Conservation (phyloP, 306 rosid species). For the Ziziphus jujuba region DNA sequence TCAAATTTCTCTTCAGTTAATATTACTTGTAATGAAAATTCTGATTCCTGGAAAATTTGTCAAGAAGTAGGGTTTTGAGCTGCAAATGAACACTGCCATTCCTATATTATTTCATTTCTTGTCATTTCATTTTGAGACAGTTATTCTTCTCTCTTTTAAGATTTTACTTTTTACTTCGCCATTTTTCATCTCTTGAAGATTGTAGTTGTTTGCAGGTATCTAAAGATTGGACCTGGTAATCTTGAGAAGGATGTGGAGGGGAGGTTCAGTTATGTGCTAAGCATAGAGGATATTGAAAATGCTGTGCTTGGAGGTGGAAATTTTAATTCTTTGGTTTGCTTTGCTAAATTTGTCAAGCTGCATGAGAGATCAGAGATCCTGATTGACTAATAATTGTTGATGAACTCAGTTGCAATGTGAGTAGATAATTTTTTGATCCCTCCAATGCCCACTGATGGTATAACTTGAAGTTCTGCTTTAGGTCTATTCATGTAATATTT, state of each 20-base stretch:
- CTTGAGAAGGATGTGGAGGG: slow-evolving; percentile 95
- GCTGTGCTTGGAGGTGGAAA: slow-evolving; percentile 87
- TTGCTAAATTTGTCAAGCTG: slow-evolving; percentile 1
- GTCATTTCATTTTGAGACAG: too few species aligned
- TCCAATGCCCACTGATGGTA: not conserved
- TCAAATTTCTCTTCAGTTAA: too few species aligned
- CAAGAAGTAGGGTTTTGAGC: too few species aligned
- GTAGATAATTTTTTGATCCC: not conserved
- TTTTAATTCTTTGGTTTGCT: too few species aligned
- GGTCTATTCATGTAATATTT: too few species aligned
- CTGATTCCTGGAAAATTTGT: too few species aligned
- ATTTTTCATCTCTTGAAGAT: not conserved
- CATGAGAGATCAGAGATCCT: not conserved
- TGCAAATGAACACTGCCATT: too few species aligned
- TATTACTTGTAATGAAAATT: too few species aligned
- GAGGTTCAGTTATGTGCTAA: slow-evolving; percentile 86
- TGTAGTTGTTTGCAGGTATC: slow-evolving; percentile 61
- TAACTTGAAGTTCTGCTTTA: not conserved
- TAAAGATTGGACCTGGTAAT: slow-evolving; percentile 85
- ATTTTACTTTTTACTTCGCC: too few species aligned
- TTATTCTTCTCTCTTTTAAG: too few species aligned
- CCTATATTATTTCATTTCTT: too few species aligned
- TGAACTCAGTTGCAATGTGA: slow-evolving; percentile 11
- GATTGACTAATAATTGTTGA: not conserved
- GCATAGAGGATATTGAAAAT: slow-evolving; percentile 95